Evolutionary conservation across 352 stramenopile species (phyloP), one percentile per base, ranked within the genome.

Genomic region (Pythium phragmiticola): DNA sequence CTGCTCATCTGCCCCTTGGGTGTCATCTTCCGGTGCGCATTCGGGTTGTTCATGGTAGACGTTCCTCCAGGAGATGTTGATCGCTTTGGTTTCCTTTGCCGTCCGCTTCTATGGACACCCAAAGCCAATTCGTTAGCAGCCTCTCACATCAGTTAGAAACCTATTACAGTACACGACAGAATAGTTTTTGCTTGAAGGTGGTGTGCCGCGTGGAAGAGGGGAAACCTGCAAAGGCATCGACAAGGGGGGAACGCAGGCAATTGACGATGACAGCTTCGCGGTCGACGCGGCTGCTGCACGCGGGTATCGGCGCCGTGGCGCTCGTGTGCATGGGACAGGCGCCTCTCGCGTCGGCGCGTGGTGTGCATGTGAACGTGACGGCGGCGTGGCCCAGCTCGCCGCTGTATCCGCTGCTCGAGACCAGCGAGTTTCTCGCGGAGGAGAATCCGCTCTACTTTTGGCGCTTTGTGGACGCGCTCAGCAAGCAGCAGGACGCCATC

Each of bases 1-100:
- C 75, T 84, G 68, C 83, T 92, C 86, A 94, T 94, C 70, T 94
- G 86, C 46, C 86, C 86, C 75, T 94, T 94, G 55, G 86, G 86
- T 57, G 86, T 94, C 80, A 92, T 92, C 80, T 94, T 94, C 55
- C 86, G 82, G 60, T 92, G 84, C 68, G 84, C 76, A 36, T 92
- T 92, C 49, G 83, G 80, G 66, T 64, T 52, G 49, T n/a, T 36
- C 39, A 49, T 33, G 23, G 41, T 19, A 12, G 34, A 12, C 19
- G 26, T 30, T 30, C 26, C 26, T 30, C 26, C 26, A 5, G 26
- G 26, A 5, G 26, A 3, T 16, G 21, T 52, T 57, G 21, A 28
- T 45, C 26, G 3, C 9, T 11, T 11, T 41, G 14, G 48, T 34
- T 54, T 54, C 26, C 13, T 46, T 46, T 46, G 39, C 39, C 16